Evolutionary conservation across 208 protist genomes (phyloP), one percentile per base, ranked within the genome.

Genomic region (Wallacemonas rigidus): DNA sequence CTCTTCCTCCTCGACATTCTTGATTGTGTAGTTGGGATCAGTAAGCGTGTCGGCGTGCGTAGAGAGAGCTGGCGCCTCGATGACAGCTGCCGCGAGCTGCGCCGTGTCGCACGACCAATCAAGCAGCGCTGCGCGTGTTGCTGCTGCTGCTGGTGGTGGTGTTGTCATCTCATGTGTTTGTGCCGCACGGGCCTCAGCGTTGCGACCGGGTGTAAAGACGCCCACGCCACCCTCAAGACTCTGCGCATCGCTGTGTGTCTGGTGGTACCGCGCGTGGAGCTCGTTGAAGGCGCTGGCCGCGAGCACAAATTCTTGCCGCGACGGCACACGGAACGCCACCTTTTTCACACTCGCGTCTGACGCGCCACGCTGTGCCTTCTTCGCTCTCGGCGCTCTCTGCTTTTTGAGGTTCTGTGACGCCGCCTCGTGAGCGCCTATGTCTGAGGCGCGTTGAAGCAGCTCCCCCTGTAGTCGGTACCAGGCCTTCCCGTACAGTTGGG

Each of bases 221-320:
- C 67, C 74, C 63, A 79, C 17, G 58, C 71, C 57, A 68, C 67
- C 61, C 74, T 71, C 39, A 51, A 76, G 17, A 73, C 71, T 43
- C 67, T 35, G 6, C 26, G 7, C 75, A 51, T 43, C 60, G 51
- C 55, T 72, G 53, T 51, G 60, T 36, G 43, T 60, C 41, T 50
- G 60, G 9, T 15, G 36, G 43, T 36, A 65, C 15, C 60, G 60
- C 4, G 61, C 76, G 40, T 80, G 64, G 26, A 85, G 62, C 44
- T 81, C 76, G 39, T 63, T 56, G 69, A 86, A 86, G 11, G 74
- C 76, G 15, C 75, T 68, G 3, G 78, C 36, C n/a, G 78, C 68
- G 53, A 80, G 72, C 43, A 45, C 9, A 43, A 86, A 67, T 36
- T 86, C 81, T 7, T 78, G 63, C 60, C 54, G 67, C 36, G 81